Percentiles rank a stretch among this genome's conserved stretches.
These are phyloP conservation scores for Cordyceps farinosa DNA, from an alignment of 2,329 filamentous ascomycete species.

Conservation along the genomic window DNA sequence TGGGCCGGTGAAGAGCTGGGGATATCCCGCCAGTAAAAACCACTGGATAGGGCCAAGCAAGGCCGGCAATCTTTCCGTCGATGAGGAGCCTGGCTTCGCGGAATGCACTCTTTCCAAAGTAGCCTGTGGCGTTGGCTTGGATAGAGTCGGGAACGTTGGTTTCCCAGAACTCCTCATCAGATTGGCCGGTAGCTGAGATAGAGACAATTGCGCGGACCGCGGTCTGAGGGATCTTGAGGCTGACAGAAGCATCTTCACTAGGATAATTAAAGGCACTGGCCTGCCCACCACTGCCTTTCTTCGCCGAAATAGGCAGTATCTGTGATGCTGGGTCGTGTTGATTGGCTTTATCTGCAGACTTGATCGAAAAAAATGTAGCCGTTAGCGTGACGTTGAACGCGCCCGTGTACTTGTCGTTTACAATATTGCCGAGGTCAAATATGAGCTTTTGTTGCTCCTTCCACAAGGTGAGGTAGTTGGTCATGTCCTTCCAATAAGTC, in stretches of 20 bases:
- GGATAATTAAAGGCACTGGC: constrained; percentile 69
- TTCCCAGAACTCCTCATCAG: constrained; percentile 82
- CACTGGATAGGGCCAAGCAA: constrained; percentile 77
- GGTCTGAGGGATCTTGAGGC: constrained; percentile 61
- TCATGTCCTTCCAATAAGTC: constrained; percentile 78
- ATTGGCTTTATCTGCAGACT: constrained; percentile 16
- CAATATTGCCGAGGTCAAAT: constrained; percentile 73
- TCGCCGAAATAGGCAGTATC: constrained; percentile 64
- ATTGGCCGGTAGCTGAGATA: constrained; percentile 74
- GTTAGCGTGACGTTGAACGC: constrained; percentile 71
- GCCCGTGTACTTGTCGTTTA: constrained; percentile 68
- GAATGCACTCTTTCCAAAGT: constrained; percentile 62
- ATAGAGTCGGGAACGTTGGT: constrained; percentile 66
- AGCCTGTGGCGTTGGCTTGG: constrained; percentile 28
- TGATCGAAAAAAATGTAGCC: constrained; percentile 61
- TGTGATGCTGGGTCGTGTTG: constrained; percentile 50
- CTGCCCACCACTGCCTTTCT: constrained; percentile 44
- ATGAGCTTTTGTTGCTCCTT: constrained; percentile 67
- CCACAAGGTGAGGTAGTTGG: constrained; percentile 66
- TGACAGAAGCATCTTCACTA: constrained; percentile 50
- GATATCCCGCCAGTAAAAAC: constrained; percentile 80
- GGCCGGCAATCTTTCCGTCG: constrained; percentile 68
- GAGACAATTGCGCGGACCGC: constrained; percentile 67
- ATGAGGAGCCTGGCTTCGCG: constrained; percentile 75
- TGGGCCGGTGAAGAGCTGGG: constrained; percentile 71